Percentiles rank a stretch among this genome's conserved stretches.
Conservation (phyloP, 176 grass and related monocot genomes). For the Neostapfia colusana region DNA sequence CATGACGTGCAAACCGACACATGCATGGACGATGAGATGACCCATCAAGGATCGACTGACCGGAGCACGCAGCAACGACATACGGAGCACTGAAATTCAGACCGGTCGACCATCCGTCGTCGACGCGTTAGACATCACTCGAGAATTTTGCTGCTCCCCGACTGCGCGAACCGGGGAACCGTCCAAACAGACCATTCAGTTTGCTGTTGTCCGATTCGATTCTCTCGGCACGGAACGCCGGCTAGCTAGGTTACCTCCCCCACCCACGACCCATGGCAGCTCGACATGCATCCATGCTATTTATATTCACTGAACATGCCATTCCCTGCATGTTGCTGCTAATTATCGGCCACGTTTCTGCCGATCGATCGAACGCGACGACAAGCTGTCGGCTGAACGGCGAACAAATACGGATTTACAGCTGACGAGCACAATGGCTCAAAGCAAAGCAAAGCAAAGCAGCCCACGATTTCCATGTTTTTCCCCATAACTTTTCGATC, state of each 20-base stretch:
- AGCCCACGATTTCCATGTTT: slow-evolving; percentile 19
- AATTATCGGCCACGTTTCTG: not conserved
- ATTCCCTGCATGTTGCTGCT: not conserved
- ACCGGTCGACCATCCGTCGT: not conserved
- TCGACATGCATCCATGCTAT: not conserved
- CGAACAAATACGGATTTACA: slow-evolving; percentile 1
- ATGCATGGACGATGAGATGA: not conserved
- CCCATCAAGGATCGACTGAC: not conserved
- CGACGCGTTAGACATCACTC: too few relatives aligned
- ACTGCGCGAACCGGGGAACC: not conserved
- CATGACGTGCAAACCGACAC: slow-evolving; percentile 26
- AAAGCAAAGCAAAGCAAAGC: not conserved
- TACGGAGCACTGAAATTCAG: not conserved
- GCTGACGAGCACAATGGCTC: not conserved
- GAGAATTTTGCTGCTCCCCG: too few relatives aligned
- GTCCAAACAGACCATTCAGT: slow-evolving; percentile 10
- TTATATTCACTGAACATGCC: too few relatives aligned
- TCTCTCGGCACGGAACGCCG: not conserved
- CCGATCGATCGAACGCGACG: not conserved
- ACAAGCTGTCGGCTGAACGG: slow-evolving; percentile 15
- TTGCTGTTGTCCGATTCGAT: slow-evolving; percentile 8
- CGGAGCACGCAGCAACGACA: not conserved
- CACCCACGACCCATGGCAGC: not conserved
- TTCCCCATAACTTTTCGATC: not conserved
- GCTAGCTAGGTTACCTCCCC: not conserved